A percentile compares a stretch with the other conserved stretches of the same genome.
Conservation (phyloP, 129 eudicot species). For the Pulicaria dysenterica region DNA sequence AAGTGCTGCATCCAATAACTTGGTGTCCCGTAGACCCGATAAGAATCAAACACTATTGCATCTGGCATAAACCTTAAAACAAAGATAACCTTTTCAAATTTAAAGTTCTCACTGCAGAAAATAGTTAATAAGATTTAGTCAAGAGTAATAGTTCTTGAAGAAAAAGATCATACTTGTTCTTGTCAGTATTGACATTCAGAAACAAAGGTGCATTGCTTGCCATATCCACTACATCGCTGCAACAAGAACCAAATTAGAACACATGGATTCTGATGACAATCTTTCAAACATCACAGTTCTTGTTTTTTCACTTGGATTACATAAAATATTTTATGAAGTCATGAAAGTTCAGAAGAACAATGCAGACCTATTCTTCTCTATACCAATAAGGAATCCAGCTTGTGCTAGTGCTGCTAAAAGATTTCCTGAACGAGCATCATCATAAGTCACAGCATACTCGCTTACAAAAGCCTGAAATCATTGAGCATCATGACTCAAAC, state of each 20-base stretch:
- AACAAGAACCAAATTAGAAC: constrained; percentile 18
- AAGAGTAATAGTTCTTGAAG: not conserved
- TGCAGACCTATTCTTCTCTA: constrained; percentile 78
- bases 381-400: constrained; percentile 91
- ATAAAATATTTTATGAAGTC: constrained; percentile 1
- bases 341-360: constrained; percentile 10
- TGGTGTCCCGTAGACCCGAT: constrained; percentile 77
- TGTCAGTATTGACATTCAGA: constrained; percentile 52
- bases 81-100: not conserved
- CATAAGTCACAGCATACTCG: constrained; percentile 86
- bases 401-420: constrained; percentile 84
- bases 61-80: constrained; percentile 77
- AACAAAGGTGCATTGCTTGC: constrained; percentile 93
- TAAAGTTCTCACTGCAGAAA: constrained; percentile 9
- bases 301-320: not conserved
- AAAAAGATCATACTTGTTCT: constrained; percentile 49
- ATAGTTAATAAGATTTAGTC: not conserved
- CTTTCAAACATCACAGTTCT: not conserved
- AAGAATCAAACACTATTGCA: constrained; percentile 86
- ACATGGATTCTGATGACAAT: not conserved
- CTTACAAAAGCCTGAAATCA: constrained; percentile 89
- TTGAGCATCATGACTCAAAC: constrained; percentile 7
- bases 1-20: constrained; percentile 94
- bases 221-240: constrained; percentile 85
- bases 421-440: constrained; percentile 78